Percentiles rank a stretch among this genome's conserved stretches.
Conservation (phyloP, 176 grass and related monocot species). For the sorghum (Sorghum bicolor) region Sorghum_bicolor_NCBIv3 NC_012872.2:64417501-64418000, state of each 20-base stretch:
- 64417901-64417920: background rate
- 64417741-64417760: no score
- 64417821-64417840: background rate
- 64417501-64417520: no score
- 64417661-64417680: no score
- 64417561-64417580: no score
- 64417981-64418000: constrained; percentile 37
- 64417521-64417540: no score
- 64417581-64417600: no score
- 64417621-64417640: no score
- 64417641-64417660: no score
- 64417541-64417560: no score
- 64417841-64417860: background rate
- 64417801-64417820: background rate
- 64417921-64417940: background rate
- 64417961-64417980: constrained; percentile 68
- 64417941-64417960: constrained; percentile 43
- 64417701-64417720: no score
- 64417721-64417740: background rate
- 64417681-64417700: background rate
- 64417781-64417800: constrained; percentile 3
- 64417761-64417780: background rate
- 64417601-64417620: no score
- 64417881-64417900: background rate
- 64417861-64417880: constrained; percentile 14